These are phyloP conservation scores for Boletus subluridellus DNA, from an alignment of 1,284 basidiomycete genomes.

Conservation along the genomic window DNA sequence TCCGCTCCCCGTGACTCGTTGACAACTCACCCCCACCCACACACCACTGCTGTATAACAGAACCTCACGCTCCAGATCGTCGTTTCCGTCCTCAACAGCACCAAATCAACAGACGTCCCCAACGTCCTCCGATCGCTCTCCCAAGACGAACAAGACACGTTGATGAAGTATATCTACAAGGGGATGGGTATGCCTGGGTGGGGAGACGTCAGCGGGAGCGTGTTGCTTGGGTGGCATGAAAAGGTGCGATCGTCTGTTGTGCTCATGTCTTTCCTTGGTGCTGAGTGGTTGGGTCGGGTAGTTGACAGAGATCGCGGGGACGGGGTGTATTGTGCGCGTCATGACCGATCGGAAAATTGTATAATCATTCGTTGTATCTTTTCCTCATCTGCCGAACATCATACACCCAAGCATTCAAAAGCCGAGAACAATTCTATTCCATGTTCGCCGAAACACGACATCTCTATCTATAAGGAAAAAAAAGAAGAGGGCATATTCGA, in stretches of 20 bases:
- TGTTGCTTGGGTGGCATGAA: constrained; percentile 55
- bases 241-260: constrained; percentile 23
- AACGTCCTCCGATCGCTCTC: constrained; percentile 72
- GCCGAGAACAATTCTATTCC: background rate
- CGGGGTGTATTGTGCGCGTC: constrained; percentile 93
- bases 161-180: constrained; percentile 99
- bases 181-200: constrained; percentile 83
- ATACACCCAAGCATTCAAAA: background rate
- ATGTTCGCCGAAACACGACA: background rate
- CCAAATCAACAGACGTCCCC: constrained; percentile 87
- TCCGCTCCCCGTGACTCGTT: constrained; percentile 34
- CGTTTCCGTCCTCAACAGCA: constrained; percentile 93
- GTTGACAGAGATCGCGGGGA: constrained; percentile 94
- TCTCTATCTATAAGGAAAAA: background rate
- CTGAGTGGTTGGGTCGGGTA: constrained; percentile 35
- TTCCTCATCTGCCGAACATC: background rate
- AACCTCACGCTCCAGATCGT: constrained; percentile 77
- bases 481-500: background rate
- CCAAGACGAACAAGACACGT: constrained; percentile 81
- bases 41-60: constrained; percentile 39
- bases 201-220: constrained; percentile 84
- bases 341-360: constrained; percentile 93
- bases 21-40: background rate
- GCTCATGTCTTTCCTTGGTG: background rate
- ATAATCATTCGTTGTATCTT: constrained; percentile 37